Base-by-base conservation (phyloP, 1,139 yeast genomes). In the Hansenula sp. region DNA sequence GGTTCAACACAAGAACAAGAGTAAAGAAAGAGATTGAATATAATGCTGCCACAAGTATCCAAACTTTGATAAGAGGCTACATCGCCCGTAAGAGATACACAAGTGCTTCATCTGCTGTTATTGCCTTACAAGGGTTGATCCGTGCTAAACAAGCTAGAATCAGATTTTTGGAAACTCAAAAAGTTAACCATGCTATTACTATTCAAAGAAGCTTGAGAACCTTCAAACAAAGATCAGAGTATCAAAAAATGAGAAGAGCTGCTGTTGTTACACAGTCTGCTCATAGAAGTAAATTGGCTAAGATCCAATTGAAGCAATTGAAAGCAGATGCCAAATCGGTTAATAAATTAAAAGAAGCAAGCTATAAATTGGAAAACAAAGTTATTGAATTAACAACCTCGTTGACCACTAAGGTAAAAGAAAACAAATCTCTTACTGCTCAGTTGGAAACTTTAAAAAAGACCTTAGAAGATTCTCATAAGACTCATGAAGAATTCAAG, bases 351-450 rank as follows among this genome's bases (percentile, higher is more conserved):
- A 81, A 88, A 66, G 96, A 93, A 63, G 96, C 89, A 34, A 89
- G 95, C 58, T 93, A 89, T 68, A 82, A 86, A 62, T 77, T 93
- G 59, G 99, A 94, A 65, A 93, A 91, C 66, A 93, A 93, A 73
- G 98, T 94, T 21, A 90, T 93, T 52, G 96, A 91, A 65, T 78
- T 94, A 53, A 90, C 96, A 1, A 96, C 91, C 63, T 79, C 84
- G 10, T 73, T 91, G 53, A 81, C 96, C 1, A 67, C 82, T 25
- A 85, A 86, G 66, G 81, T 84, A 35, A 85, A 79, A 57, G 96
- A 89, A 57, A 91, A 90, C 66, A 85, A 84, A 68, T 76, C 75
- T 48, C 72, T 91, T 59, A 74, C 79, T 52, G 67, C 68, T 13
- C 87, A 86, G 57, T 77, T 91, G 45, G 74, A 78, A 64, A 57